Percentiles rank a stretch among this genome's conserved stretches.
Conservation (phyloP, 2,329 filamentous ascomycete genomes). For the Xylariales sp. region DNA sequence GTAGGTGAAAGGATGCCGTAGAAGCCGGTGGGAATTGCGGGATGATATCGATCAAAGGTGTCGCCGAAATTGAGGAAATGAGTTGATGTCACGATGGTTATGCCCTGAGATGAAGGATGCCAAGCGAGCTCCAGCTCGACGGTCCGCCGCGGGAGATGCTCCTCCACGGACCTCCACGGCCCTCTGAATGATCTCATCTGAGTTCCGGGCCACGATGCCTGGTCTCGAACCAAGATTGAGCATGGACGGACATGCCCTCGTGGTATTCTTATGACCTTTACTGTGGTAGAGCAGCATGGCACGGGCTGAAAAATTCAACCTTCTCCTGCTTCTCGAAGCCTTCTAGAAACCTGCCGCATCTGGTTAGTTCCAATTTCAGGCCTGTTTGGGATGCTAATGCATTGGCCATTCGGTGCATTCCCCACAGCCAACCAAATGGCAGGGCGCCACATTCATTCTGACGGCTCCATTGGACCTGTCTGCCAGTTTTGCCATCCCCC, state of each 20-base stretch:
- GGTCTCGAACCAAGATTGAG: not conserved
- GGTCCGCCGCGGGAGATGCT: conserved; percentile 12
- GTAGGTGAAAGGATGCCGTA: not conserved
- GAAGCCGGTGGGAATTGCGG: not conserved
- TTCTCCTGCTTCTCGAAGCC: conserved; percentile 10
- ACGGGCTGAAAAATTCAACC: conserved; percentile 1
- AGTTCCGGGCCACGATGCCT: not conserved
- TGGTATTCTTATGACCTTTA: not conserved
- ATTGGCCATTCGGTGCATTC: not conserved
- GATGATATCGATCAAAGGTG: conserved; percentile 4
- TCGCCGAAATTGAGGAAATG: conserved; percentile 11
- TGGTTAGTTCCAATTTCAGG: conserved; percentile 12
- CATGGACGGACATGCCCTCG: not conserved
- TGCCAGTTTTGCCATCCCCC: conserved; percentile 1
- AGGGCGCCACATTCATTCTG: too few species aligned
- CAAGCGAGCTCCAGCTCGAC: conserved; percentile 3
- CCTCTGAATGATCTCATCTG: conserved; percentile 7
- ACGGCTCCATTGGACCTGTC: not conserved
- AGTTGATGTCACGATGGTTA: conserved; percentile 10
- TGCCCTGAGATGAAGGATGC: conserved; percentile 1
- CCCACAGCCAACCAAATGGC: too few species aligned
- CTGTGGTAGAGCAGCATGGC: too few species aligned
- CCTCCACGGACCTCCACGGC: conserved; percentile 10
- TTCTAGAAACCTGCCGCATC: conserved; percentile 12
- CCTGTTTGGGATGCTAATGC: conserved; percentile 5